A percentile compares a stretch with the other conserved stretches of the same genome.
Evolutionary conservation across 2,329 filamentous ascomycete species (phyloP).

Genomic region (Diaporthe capsici): DNA sequence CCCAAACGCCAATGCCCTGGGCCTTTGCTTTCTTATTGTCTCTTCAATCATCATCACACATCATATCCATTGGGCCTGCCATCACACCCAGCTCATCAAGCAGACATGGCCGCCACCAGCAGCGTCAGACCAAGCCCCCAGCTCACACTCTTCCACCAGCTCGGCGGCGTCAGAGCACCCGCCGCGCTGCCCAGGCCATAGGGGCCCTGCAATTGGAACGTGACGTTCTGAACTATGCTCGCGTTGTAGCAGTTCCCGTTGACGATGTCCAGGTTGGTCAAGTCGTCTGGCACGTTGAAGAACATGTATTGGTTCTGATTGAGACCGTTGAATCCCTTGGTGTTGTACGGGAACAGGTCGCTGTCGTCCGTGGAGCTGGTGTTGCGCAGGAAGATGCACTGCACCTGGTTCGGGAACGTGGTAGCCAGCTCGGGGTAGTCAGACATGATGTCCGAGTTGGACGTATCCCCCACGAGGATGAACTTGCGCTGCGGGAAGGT

Average conservation of each 20-base stretch:
- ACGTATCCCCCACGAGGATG: conserved; percentile 82
- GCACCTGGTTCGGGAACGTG: conserved; percentile 78
- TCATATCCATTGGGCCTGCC: background rate
- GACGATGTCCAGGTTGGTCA: conserved; percentile 75
- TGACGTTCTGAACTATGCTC: conserved; percentile 77
- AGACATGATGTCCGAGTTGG: conserved; percentile 82
- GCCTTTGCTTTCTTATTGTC: background rate
- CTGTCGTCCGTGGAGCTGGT: conserved; percentile 67
- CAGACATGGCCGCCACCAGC: conserved; percentile 41
- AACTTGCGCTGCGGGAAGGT: conserved; percentile 84
- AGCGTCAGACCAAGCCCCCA: conserved; percentile 41
- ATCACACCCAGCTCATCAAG: background rate
- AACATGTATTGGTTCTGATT: conserved; percentile 83
- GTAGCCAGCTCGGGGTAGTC: conserved; percentile 73
- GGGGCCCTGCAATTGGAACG: conserved; percentile 75
- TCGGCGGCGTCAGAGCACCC: conserved; percentile 44
- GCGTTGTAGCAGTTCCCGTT: conserved; percentile 78
- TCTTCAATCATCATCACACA: background rate
- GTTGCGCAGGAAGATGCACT: conserved; percentile 84
- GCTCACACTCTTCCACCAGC: conserved; percentile 37
- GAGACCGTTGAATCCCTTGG: conserved; percentile 76
- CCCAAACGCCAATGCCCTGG: conserved; percentile 7
- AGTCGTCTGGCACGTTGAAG: conserved; percentile 79
- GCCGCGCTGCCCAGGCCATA: conserved; percentile 58
- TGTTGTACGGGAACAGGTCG: conserved; percentile 83